Evolutionary conservation across 805 yeast genomes (phyloP), one percentile per base, ranked within the genome.

Genomic region (Saturnispora quitensis): DNA sequence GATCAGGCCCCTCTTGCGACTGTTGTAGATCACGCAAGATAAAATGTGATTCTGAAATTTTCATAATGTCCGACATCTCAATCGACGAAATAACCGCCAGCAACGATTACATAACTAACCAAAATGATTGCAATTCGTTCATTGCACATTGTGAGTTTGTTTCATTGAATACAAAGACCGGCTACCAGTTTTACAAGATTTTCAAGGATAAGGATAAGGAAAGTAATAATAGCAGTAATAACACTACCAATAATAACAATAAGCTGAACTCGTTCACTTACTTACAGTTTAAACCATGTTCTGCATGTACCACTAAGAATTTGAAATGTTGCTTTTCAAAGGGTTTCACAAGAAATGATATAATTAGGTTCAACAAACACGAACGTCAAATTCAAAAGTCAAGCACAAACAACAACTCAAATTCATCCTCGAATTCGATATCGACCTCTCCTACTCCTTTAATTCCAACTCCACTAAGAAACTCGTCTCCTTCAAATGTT

Each of bases 1-100:
- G 91, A 53, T 70, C 78, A 18, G 89, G 91, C 0, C 89, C 89
- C 3, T 79, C 86, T 40, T 84, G 91, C 65, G 89, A 84, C 62
- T 69, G 77, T 46, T 84, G 91, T 63, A 71, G 89, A 50, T 61
- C 77, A 15, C 73, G 88, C 52, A 84, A 84, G 62, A 84, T 83
- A 53, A 84, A 81, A 65, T 84, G 91, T 67, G 81, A 84, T 64
- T 87, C 90, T 2, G 81, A 74, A 57, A 77, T 83, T 28, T 59
- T 62, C 28, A 62, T 66, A 15, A 55, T 67, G 17, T 59, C 68
- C 1, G 56, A 55, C 40, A 53, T 62, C 3, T 58, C 61, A 5
- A 18, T 48, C 12, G 48, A 42, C 5, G 48, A 45, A 12, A n/a
- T 33, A 6, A n/a, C 42, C 20, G 13, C 22, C 25, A 38, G 22